Evolutionary conservation across 345 rosid species (phyloP), one percentile per base, ranked within the genome.

Genomic region (Angophora floribunda): DNA sequence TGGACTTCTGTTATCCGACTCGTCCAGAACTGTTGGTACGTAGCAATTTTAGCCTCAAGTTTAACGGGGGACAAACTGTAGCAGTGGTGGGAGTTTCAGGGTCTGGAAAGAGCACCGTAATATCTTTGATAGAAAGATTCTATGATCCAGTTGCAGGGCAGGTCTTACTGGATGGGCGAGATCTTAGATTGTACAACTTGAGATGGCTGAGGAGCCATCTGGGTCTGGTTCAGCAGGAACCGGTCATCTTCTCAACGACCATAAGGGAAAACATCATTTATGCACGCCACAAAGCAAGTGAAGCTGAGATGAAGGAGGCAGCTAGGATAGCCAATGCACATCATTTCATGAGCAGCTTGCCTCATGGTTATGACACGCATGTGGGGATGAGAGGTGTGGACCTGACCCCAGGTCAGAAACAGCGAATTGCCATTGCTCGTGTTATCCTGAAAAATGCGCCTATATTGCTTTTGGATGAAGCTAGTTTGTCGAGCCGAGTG

Each of bases 301-400:
- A 97, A 92, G 96, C 99, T 14, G 99, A 98, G 95, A 91, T 98
- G 91, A 96, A 97, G 92, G 99, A 98, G 91, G 99, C 99, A 87
- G 99, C 99, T 41, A 94, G 99, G 92, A 97, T 98, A 88, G 99
- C 99, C 75, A 98, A 97, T 86, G 99, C 99, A 57, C 98, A 98
- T 91, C 99, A 97, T 93, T 98, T 97, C 90, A 97, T 98, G 89
- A 97, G 99, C 93, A 98, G 97, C 88, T 94, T 97, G 89, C 97
- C 99, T 88, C 99, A 97, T 85, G 99, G 99, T 87, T 98, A 98
- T 70, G 99, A 98, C 92, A 97, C 98, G 0, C 97, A 95, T 87
- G 97, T 98, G 51, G 99, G 99, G 70, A 97, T 95, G 98, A 95
- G 99, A 93, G 99, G 97, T 52, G 97, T 98, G 89, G 99, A 98